These are phyloP conservation scores for Eucommia ulmoides DNA, from an alignment of 257 asterid genomes.

Conservation along the genomic window DNA sequence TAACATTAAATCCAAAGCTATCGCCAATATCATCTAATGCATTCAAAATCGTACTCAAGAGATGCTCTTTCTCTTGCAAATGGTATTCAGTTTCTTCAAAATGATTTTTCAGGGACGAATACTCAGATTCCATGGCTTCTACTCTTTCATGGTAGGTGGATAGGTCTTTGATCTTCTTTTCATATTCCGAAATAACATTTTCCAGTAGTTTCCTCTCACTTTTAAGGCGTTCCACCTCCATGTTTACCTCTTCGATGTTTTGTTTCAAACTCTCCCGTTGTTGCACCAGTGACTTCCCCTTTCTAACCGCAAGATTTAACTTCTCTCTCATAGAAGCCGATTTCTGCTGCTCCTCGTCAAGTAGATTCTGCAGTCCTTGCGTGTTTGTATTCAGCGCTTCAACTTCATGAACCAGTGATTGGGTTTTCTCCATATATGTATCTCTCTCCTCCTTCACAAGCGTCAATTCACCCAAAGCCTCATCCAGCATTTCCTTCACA, in stretches of 20 bases:
- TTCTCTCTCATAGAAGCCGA: conserved; percentile 79
- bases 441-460: conserved; percentile 69
- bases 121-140: conserved; percentile 56
- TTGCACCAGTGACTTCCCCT: conserved; percentile 90
- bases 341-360: conserved; percentile 68
- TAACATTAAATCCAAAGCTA: conserved; percentile 21
- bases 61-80: conserved; percentile 47
- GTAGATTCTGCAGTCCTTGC: conserved; percentile 58
- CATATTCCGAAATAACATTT: conserved; percentile 39
- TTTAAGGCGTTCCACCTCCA: conserved; percentile 55
- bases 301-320: conserved; percentile 78
- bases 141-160: conserved; percentile 39
- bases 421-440: conserved; percentile 17
- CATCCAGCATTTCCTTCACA: conserved; percentile 29
- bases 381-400: conserved; percentile 44
- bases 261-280: conserved; percentile 83
- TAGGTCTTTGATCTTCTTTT: conserved; percentile 42
- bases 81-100: conserved; percentile 38
- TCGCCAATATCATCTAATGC: conserved; percentile 39
- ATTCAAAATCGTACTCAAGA: conserved; percentile 40
- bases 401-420: conserved; percentile 37
- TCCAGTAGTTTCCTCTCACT: conserved; percentile 33
- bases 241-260: conserved; percentile 49
- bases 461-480: conserved; percentile 32
- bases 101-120: conserved; percentile 39